Evolutionary conservation across 169 alveolate species (phyloP).

Genomic region (Hepatocystis sp.): DNA sequence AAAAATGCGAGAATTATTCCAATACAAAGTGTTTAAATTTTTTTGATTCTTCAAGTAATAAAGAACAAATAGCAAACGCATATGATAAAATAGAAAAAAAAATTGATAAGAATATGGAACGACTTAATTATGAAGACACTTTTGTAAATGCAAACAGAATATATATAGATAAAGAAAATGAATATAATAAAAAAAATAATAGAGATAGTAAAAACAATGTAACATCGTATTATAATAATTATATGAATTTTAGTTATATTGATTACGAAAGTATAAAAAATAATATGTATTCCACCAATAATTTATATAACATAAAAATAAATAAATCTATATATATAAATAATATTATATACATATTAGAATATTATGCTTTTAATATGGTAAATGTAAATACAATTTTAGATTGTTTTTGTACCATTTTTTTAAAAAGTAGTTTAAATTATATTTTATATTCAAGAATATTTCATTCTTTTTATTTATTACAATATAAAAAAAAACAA

Average conservation of each 20-base stretch:
- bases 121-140: neutral
- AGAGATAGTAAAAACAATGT: neutral
- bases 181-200: too few relatives aligned
- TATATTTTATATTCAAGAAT: constrained; percentile 72
- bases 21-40: too few relatives aligned
- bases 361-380: constrained; percentile 66
- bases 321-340: constrained; percentile 39
- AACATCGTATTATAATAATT: constrained; percentile 10
- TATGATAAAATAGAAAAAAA: neutral
- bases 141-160: too few relatives aligned
- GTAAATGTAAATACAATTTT: constrained; percentile 26
- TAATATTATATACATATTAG: constrained; percentile 63
- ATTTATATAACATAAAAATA: constrained; percentile 67
- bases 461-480: constrained; percentile 59
- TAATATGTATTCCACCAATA: constrained; percentile 51
- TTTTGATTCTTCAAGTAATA: too few relatives aligned
- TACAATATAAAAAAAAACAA: constrained; percentile 16
- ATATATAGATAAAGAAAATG: neutral
- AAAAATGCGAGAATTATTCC: neutral
- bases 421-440: constrained; percentile 37
- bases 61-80: too few relatives aligned
- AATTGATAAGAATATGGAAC: neutral
- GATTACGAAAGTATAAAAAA: constrained; percentile 76
- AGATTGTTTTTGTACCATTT: constrained; percentile 45
- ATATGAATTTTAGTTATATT: constrained; percentile 67